A percentile compares a stretch with the other conserved stretches of the same genome.
These are phyloP conservation scores for Spathaspora passalidarum DNA, from an alignment of 805 yeast species.

Conservation along the genomic window DNA sequence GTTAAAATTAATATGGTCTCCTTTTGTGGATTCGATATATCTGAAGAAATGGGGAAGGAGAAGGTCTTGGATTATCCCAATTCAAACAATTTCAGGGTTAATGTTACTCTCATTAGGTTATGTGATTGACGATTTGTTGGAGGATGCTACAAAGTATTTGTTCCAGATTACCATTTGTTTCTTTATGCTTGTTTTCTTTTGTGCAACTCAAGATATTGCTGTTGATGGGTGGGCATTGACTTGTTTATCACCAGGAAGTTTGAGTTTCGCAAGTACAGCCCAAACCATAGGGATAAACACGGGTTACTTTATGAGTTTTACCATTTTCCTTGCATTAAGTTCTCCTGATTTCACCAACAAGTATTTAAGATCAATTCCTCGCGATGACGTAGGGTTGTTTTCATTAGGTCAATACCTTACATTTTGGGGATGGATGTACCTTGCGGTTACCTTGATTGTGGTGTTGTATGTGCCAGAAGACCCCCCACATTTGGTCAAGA, in stretches of 20 bases:
- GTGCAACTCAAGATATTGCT: conserved; percentile 98
- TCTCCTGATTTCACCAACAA: conserved; percentile 91
- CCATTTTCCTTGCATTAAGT: conserved; percentile 85
- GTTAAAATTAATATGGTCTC: conserved; percentile 90
- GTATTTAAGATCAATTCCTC: conserved; percentile 64
- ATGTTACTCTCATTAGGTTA: conserved; percentile 66
- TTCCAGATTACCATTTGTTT: conserved; percentile 63
- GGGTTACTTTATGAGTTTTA: conserved; percentile 89
- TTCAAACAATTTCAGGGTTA: conserved; percentile 76
- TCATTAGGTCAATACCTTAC: conserved; percentile 71
- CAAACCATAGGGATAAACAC: conserved; percentile 93
- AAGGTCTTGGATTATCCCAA: conserved; percentile 91
- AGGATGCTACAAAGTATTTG: conserved; percentile 49
- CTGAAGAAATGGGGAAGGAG: conserved; percentile 70
- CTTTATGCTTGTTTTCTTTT: conserved; percentile 74
- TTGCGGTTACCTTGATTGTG: conserved; percentile 62
- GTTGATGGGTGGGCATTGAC: conserved; percentile 99
- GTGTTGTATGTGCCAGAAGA: conserved; percentile 67
- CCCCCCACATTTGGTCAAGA: conserved; percentile 46
- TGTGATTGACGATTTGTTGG: conserved; percentile 49
- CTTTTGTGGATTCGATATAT: conserved; percentile 88
- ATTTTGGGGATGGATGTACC: conserved; percentile 73
- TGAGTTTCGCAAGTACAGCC: conserved; percentile 94
- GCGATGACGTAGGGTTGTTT: conserved; percentile 58
- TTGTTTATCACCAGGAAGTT: conserved; percentile 68